Evolutionary conservation across 768 basidiomycete genomes (phyloP), one percentile per base, ranked within the genome.

Genomic region (Trametes meyenii): DNA sequence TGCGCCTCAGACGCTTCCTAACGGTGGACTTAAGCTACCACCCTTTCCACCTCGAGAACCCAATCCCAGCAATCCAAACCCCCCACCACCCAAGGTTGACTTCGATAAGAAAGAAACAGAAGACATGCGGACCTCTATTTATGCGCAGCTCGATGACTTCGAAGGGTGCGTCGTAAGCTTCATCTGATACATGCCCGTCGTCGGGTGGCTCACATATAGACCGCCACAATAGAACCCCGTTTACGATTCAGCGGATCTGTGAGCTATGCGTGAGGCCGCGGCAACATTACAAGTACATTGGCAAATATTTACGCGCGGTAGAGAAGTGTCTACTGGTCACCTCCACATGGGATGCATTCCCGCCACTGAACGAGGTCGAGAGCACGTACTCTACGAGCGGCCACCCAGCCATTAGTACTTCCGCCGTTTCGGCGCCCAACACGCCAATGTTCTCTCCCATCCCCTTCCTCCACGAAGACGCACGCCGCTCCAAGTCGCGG

Each of bases 381-480:
- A 67, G 61, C 38, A 67, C 79, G 67, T 62, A 63, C 29, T 61
- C 65, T 19, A 59, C 53, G 14, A 61, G 60, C 39, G 63, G 64
- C 11, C 64, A 72, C 58, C 76, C 83, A 46, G 72, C 81, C 17
- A 73, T 82, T 21, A 78, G 79, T 42, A 74, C 79, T 16, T 76
- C 79, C 13, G 73, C 81, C 13, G 80, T 82, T 58, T 84, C 85
- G 29, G 79, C 79, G 43, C 90, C 92, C 1, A 78, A 84, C 48
- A 94, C 92, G 12, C 92, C 92, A 3, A 77, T 94, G 54, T 94
- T 94, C 75, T 91, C 90, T 2, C 92, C 92, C 4, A 94, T 94
- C 61, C 85, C 92, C 6, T 94, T 94, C 81, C 76, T 93, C 24
- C 92, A 94, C 68, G 85, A 88, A 51, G 91, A 93, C 72, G 88